Evolutionary conservation across 192 early-diverging fungal species (phyloP), one percentile per base, ranked within the genome.

Genomic region (Radiomyces spectabilis): DNA sequence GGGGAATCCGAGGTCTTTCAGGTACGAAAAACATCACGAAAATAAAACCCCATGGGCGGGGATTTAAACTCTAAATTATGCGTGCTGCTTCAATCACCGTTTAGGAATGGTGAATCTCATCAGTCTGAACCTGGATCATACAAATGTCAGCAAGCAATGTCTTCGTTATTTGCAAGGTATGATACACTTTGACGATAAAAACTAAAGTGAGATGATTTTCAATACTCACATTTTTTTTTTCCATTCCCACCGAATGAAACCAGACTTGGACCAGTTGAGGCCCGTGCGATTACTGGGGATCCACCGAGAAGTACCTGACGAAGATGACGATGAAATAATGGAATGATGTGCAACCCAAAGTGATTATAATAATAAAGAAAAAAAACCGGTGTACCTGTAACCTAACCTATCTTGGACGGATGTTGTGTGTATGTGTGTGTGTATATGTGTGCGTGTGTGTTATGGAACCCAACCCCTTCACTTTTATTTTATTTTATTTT

Each of bases 71-170:
- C 24, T 43, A 21, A 24, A 10, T 43, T 16, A 16, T 43, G 42
- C 42, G 18, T 18, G 55, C 67, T 41, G 57, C 53, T 45, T 61
- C 52, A 37, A 38, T 15, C 16, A 6, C 12, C 22, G 21, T 16
- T 15, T 3, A 58, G 45, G 13, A 22, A 58, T 38, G 45, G 41
- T 48, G 29, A 45, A 37, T 43, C 26, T 59, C 10, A 38, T 30
- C 25, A 27, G 15, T 2, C 39, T 51, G 13, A 51, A 51, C 30
- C 43, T 63, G 41, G 45, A 48, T 44, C 27, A 34, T 15, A 55
- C 31, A 10, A 53, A 13, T 24, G 35, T 37, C 18, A 63, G 41
- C 21, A 18, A 10, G 12, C 41, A 29, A 31, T 55, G 43, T 40
- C 43, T 32, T 30, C 33, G 13, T 3, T 34, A 38, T 39, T 47